Percentiles rank a stretch among this genome's conserved stretches.
Evolutionary conservation across 2,329 filamentous ascomycete species (phyloP).

Genomic region (Rhynchosporium agropyri): DNA sequence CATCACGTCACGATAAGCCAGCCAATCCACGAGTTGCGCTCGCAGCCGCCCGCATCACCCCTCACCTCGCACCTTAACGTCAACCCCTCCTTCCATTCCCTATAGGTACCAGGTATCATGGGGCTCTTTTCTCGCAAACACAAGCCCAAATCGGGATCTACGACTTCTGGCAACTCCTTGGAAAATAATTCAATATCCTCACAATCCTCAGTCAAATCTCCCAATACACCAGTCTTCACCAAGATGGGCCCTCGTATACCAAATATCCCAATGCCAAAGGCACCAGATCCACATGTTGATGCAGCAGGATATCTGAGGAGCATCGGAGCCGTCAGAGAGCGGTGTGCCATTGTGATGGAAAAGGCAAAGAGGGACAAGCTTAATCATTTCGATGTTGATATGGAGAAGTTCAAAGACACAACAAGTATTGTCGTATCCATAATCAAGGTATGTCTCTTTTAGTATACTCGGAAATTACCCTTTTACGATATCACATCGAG

Average conservation of each 20-base stretch:
- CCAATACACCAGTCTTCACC: conserved; percentile 35
- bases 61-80: conserved; percentile 2
- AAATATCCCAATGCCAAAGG: conserved; percentile 78
- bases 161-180: conserved; percentile 32
- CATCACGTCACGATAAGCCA: conserved; percentile 5
- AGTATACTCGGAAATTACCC: background rate
- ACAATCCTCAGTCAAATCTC: conserved; percentile 38
- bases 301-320: conserved; percentile 90
- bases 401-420: conserved; percentile 68
- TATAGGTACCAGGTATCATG: conserved; percentile 26
- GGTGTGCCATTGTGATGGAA: conserved; percentile 60
- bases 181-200: conserved; percentile 37
- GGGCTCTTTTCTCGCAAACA: conserved; percentile 41
- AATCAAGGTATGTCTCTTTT: conserved; percentile 51
- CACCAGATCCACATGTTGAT: conserved; percentile 85
- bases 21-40: conserved; percentile 7
- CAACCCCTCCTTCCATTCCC: conserved; percentile 11
- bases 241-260: conserved; percentile 55
- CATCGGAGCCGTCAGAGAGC: conserved; percentile 83
- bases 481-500: no score
- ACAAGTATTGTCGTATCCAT: conserved; percentile 72
- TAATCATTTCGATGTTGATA: conserved; percentile 71
- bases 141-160: conserved; percentile 30
- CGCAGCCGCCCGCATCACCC: conserved; percentile 13
- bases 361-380: conserved; percentile 70